A percentile compares a stretch with the other conserved stretches of the same genome.
These are phyloP conservation scores for Trichoderma guizhouense DNA, from an alignment of 2,329 filamentous ascomycete genomes.

Conservation along the genomic window DNA sequence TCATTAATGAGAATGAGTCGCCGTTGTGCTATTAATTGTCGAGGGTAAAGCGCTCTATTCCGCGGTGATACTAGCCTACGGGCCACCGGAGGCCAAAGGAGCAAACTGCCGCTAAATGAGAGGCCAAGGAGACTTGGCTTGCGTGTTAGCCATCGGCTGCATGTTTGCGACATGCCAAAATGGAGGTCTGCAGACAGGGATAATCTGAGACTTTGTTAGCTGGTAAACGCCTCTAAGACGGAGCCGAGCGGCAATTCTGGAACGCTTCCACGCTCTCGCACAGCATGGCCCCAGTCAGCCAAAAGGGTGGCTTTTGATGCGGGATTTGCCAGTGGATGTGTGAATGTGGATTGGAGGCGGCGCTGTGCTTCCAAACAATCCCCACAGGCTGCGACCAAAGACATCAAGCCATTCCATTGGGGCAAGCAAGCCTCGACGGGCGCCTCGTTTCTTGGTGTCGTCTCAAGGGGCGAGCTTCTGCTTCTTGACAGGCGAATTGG, in stretches of 20 bases:
- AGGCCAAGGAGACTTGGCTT: background rate
- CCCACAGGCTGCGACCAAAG: background rate
- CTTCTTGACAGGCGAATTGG: background rate
- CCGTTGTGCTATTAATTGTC: background rate
- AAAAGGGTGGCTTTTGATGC: background rate
- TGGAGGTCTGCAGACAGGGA: background rate
- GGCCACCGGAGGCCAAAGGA: background rate
- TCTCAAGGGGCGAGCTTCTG: background rate
- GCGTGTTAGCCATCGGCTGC: background rate
- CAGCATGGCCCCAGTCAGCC: background rate
- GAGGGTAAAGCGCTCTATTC: background rate
- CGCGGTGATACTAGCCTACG: background rate
- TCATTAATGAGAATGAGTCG: background rate
- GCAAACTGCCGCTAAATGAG: background rate
- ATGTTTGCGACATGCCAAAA: constrained; percentile 4
- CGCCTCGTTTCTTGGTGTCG: background rate
- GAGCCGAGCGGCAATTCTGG: constrained; percentile 10
- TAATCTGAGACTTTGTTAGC: background rate
- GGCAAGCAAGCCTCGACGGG: background rate
- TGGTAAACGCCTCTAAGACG: background rate
- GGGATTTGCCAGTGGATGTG: background rate
- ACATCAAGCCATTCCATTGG: background rate
- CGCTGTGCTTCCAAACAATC: background rate
- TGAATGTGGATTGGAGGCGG: background rate
- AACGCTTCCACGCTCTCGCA: constrained; percentile 1